Evolutionary conservation across 2,329 filamentous ascomycete genomes (phyloP).

Genomic region (Cercospora citrullina): DNA sequence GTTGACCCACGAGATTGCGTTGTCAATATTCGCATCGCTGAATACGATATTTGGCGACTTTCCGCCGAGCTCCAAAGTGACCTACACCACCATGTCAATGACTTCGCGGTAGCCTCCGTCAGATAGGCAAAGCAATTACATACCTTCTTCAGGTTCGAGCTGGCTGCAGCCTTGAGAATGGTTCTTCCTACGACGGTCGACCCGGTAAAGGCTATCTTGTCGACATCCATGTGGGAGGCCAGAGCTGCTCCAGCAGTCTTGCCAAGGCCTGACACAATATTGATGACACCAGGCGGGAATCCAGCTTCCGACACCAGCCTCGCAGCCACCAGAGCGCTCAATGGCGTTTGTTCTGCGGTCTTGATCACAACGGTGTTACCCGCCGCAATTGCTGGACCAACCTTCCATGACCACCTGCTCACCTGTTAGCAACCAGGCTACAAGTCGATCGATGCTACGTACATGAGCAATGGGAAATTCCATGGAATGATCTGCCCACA

Average conservation of each 20-base stretch:
- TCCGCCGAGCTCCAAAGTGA: slow-evolving; percentile 76
- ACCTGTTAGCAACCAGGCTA: not conserved
- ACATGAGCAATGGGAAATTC: slow-evolving; percentile 33
- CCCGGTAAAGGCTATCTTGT: slow-evolving; percentile 83
- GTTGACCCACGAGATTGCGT: slow-evolving; percentile 76
- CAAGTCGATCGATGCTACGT: not conserved
- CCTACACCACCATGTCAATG: slow-evolving; percentile 32
- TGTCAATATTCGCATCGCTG: slow-evolving; percentile 73
- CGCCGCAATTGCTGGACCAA: slow-evolving; percentile 69
- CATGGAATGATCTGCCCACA: slow-evolving; percentile 81
- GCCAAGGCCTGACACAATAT: slow-evolving; percentile 76
- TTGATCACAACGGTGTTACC: slow-evolving; percentile 74
- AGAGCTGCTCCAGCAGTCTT: slow-evolving; percentile 76
- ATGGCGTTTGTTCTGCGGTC: slow-evolving; percentile 74
- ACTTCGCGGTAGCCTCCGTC: too few species aligned
- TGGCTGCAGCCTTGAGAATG: slow-evolving; percentile 78
- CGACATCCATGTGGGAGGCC: slow-evolving; percentile 73
- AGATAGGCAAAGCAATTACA: too few species aligned
- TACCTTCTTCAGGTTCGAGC: slow-evolving; percentile 74
- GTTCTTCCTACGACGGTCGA: slow-evolving; percentile 70
- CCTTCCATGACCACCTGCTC: slow-evolving; percentile 63
- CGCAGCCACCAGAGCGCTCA: slow-evolving; percentile 66
- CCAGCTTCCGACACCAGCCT: slow-evolving; percentile 71
- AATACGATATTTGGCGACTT: slow-evolving; percentile 82
- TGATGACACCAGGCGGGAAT: slow-evolving; percentile 69